Base-by-base conservation (phyloP, 1,284 basidiomycete genomes). In the Vanrija sp. region DNA sequence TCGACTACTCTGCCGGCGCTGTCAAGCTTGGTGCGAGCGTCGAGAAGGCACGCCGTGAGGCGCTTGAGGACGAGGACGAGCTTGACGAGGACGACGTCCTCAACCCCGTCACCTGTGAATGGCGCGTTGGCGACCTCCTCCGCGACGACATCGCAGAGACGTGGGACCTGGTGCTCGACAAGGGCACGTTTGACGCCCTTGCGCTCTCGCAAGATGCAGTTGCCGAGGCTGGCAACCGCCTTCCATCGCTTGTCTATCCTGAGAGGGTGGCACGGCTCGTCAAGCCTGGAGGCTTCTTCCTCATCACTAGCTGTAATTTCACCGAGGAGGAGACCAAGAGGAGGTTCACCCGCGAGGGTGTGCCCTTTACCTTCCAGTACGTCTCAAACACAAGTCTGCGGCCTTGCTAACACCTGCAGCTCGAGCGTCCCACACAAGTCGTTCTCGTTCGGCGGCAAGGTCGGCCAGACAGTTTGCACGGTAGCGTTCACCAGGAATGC, bases 231-330 rank as follows among this genome's bases (percentile, higher is more conserved):
- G 61, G 59, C 27, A 58, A 60, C 15, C 65, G 61, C 37, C 54
- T 72, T 41, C 73, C 75, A 3, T 69, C 66, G 41, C 53, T 62
- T 10, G 67, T 75, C 12, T 76, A 76, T 47, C 75, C 75, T 16
- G 73, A 75, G 44, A 60, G 61, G 35, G 58, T 75, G 7, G 61
- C 67, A 1, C 60, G 57, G 48, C 56, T 76, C 22, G 73, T 76
- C 22, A 65, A 61, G 38, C 47, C 59, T 0, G 71, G 68, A 19
- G 75, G 73, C 6, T 75, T 62, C 63, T 75, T 76, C 58, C 65
- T 76, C 49, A 76, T 76, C 51, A 76, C 75, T n/a, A 74, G 72
- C 49, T 76, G 75, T 56, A 76, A 76, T 56, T 76, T 76, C 42
- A 76, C 75, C 1, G 75, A 75, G 51, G 69, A 74, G 51, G 75